Evolutionary conservation across 163 green algal genomes (phyloP), one percentile per base, ranked within the genome.

Genomic region (Prototheca wickerhamii): DNA sequence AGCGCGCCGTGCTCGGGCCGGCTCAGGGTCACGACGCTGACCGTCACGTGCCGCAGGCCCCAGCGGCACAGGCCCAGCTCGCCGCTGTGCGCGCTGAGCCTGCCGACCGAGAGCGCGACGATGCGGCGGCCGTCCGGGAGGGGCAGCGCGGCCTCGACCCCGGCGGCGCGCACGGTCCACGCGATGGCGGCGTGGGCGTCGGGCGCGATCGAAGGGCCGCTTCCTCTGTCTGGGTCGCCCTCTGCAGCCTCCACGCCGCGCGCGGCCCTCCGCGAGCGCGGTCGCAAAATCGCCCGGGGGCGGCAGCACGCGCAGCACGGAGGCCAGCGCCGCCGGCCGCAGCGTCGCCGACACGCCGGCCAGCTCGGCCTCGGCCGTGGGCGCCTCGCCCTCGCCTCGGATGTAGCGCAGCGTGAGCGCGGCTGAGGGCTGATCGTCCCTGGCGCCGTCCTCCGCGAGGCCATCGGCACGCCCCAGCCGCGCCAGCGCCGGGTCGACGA

Each of bases 291-390:
- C 5, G 15, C 46, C 46, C 46, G 46, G 46, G 15, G 20, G 46
- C 5, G 46, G 46, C 46, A 6, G 15, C 23, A 28, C 15, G 46
- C 20, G 0, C 15, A 21, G 15, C 23, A 54, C 15, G 5, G 46
- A 12, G 46, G 18, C 12, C 12, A 54, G 18, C 46, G 46, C 18
- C 5, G 15, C 20, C 12, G 46, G 46, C 46, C 46, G 46, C 46
- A 54, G 46, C 46, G 15, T 12, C 15, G 25, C 46, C 46, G 10
- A 15, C 6, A 18, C 20, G 20, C 6, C 15, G 15, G 15, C 46
- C 46, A 54, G 15, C 23, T 21, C 34, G 17, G 62, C 62, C n/a
- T 83, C 67, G 5, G 54, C 68, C 8, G 70, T 68, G 7, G 56
- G 31, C 2, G 43, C 10, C 21, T 23, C 26, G 20, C 25, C 20